Percentiles rank a stretch among this genome's conserved stretches.
Evolutionary conservation across 345 rosid species (phyloP).

Genomic region (Carallia pectinifolia): DNA sequence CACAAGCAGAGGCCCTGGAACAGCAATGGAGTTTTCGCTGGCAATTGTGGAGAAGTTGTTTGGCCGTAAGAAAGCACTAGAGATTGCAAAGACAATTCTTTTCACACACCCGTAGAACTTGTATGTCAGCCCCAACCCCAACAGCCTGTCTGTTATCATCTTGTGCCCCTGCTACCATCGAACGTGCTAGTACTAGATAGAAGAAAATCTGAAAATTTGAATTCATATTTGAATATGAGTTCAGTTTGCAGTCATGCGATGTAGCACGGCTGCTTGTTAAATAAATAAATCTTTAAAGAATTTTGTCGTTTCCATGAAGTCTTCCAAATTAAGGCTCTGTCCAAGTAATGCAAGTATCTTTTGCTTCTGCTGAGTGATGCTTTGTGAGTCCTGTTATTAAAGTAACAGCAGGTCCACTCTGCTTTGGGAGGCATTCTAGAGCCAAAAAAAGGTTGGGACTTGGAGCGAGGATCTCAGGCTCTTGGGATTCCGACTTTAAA

Average conservation of each 20-base stretch:
- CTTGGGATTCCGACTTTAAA: too few species aligned
- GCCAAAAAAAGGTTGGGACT: too few species aligned
- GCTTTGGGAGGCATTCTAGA: too few species aligned
- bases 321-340: too few species aligned
- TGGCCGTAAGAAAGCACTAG: slow-evolving; percentile 67
- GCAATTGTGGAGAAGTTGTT: slow-evolving; percentile 77
- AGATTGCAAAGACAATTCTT: slow-evolving; percentile 66
- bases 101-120: slow-evolving; percentile 34
- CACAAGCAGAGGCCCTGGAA: slow-evolving; percentile 91
- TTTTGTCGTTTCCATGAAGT: too few species aligned
- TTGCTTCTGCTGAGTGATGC: too few species aligned
- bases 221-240: slow-evolving; percentile 21
- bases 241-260: slow-evolving; percentile 5
- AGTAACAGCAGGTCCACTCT: too few species aligned
- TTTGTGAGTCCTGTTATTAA: too few species aligned
- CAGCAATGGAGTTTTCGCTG: slow-evolving; percentile 80
- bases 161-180: background rate
- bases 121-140: background rate
- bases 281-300: slow-evolving; percentile 16
- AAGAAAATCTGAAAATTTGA: slow-evolving; percentile 12
- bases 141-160: background rate
- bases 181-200: background rate
- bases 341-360: too few species aligned
- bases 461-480: too few species aligned
- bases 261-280: slow-evolving; percentile 17